phyloP scores from a whole-genome alignment of 2,329 filamentous ascomycete genomes.

The Aspergillus ochraceus region DNA sequence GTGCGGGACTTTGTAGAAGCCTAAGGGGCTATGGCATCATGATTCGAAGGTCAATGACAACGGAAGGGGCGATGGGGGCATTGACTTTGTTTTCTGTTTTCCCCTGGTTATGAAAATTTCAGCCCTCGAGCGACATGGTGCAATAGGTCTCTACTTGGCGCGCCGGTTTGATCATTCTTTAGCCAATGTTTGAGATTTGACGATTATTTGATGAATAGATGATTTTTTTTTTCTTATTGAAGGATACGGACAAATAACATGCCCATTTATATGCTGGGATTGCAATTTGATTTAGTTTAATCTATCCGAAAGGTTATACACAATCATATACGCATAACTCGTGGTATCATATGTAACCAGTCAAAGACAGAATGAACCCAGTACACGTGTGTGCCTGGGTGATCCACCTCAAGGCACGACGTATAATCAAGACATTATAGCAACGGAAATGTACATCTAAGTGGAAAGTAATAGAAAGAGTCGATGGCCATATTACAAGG shows the following conservation, averaged over 20 bases:
- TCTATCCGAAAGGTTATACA: neutral
- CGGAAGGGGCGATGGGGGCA: no score
- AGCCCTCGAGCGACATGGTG: no score
- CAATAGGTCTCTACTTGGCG: neutral
- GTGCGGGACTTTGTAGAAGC: neutral
- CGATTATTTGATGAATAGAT: neutral
- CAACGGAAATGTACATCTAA: neutral
- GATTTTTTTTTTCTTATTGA: neutral
- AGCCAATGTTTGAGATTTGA: neutral
- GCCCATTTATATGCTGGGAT: neutral
- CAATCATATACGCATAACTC: conserved; percentile 12
- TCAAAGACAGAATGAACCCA: neutral
- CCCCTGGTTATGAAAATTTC: no score
- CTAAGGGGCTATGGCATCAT: neutral
- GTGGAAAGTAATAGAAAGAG: neutral
- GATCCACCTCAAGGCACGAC: neutral
- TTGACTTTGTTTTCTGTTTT: no score
- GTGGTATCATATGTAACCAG: conserved; percentile 35
- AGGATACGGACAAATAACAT: neutral
- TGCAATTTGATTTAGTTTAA: neutral
- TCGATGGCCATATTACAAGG: conserved; percentile 27
- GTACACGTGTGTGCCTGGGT: neutral
- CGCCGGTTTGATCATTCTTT: neutral
- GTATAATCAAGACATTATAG: neutral
- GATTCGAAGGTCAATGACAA: no score